These are phyloP conservation scores for Mycosphaerella arachidis DNA, from an alignment of 2,329 filamentous ascomycete genomes.

Conservation along the genomic window DNA sequence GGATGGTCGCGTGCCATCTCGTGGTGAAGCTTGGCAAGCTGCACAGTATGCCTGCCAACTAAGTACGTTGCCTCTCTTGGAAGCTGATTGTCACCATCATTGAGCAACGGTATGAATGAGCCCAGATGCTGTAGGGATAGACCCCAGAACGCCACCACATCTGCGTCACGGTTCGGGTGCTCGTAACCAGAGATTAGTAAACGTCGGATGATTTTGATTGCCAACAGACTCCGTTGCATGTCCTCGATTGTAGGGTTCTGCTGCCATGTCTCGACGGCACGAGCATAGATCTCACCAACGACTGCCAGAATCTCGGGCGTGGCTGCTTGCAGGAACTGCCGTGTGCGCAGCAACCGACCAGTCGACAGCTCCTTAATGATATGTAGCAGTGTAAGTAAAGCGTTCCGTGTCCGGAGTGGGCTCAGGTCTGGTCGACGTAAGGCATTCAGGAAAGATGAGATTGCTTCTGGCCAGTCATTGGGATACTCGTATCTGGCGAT, in stretches of 20 bases:
- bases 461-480: constrained; percentile 65
- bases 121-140: constrained; percentile 72
- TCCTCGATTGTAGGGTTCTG: constrained; percentile 39
- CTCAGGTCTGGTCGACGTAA: constrained; percentile 46
- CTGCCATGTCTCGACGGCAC: constrained; percentile 65
- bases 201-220: constrained; percentile 75
- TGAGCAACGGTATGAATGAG: constrained; percentile 57
- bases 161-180: constrained; percentile 70
- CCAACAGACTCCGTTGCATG: constrained; percentile 71
- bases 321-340: constrained; percentile 70
- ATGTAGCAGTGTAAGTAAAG: constrained; percentile 72
- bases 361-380: constrained; percentile 88
- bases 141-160: constrained; percentile 75
- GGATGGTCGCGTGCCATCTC: constrained; percentile 78
- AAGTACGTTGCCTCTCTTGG: constrained; percentile 30
- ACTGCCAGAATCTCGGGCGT: constrained; percentile 81
- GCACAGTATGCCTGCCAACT: constrained; percentile 80
- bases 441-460: constrained; percentile 55
- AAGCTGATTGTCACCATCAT: constrained; percentile 35
- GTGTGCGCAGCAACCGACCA: constrained; percentile 68
- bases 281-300: constrained; percentile 70
- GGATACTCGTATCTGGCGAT: constrained; percentile 87
- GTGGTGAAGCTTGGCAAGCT: constrained; percentile 87
- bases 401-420: constrained; percentile 61
- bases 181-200: constrained; percentile 79